A percentile compares a stretch with the other conserved stretches of the same genome.
Evolutionary conservation across 2,329 filamentous ascomycete genomes (phyloP).

Genomic region (Ophiostoma tasmaniense): DNA sequence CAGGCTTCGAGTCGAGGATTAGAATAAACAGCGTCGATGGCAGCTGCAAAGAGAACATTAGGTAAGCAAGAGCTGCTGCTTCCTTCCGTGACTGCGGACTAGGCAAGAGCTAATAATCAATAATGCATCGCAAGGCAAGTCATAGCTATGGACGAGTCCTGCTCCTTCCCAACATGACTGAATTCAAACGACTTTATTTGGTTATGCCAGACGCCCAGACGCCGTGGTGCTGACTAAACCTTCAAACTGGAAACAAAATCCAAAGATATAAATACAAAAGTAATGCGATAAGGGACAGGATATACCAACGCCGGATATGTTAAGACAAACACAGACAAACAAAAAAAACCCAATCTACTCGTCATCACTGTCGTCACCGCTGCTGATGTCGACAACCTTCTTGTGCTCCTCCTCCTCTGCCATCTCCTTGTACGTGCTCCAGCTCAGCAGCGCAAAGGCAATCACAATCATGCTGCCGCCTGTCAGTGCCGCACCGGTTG

Average conservation of each 20-base stretch:
- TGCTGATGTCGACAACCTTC: constrained; percentile 28
- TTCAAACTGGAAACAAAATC: background rate
- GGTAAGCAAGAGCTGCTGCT: background rate
- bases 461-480: constrained; percentile 83
- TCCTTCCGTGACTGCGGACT: background rate
- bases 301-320: constrained; percentile 1
- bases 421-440: constrained; percentile 91
- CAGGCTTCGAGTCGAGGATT: background rate
- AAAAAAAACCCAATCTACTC: constrained; percentile 13
- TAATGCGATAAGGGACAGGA: background rate
- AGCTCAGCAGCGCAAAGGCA: constrained; percentile 80
- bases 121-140: background rate
- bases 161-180: background rate
- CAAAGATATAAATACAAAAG: background rate
- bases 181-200: background rate
- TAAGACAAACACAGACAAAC: background rate
- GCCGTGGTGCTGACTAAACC: background rate
- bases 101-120: background rate
- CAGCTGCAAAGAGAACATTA: background rate
- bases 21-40: background rate
- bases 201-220: background rate
- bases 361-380: constrained; percentile 21
- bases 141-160: background rate
- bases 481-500: constrained; percentile 64
- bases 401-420: constrained; percentile 66